Evolutionary conservation across 768 basidiomycete genomes (phyloP).

Genomic region (Leccinellum luteum): DNA sequence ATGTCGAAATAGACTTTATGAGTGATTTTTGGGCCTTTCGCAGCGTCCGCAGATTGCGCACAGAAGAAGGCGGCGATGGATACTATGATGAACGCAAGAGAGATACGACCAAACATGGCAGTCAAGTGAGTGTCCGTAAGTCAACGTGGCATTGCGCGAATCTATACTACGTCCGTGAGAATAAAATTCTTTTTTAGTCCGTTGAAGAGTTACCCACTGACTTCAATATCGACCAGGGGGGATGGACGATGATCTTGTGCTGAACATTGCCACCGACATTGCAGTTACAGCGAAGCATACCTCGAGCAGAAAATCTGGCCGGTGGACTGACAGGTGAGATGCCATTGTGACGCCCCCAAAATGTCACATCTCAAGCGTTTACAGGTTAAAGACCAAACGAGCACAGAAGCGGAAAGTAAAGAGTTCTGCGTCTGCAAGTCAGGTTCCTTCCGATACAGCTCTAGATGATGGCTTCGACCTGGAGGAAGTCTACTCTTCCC

Average conservation of each 20-base stretch:
- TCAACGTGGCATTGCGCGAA: not conserved
- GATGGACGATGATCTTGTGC: constrained; percentile 75
- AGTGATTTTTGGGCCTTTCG: constrained; percentile 87
- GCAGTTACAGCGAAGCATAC: constrained; percentile 27
- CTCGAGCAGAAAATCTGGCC: constrained; percentile 51
- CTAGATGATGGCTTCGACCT: constrained; percentile 18
- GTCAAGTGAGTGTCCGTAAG: constrained; percentile 17
- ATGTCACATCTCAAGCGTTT: constrained; percentile 1
- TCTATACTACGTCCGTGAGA: constrained; percentile 17
- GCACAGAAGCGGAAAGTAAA: constrained; percentile 57
- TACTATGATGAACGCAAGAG: constrained; percentile 58
- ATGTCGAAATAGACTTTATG: constrained; percentile 95
- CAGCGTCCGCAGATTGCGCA: constrained; percentile 70
- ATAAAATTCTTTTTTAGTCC: constrained; percentile 20
- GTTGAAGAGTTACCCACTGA: not conserved
- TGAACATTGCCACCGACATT: constrained; percentile 60
- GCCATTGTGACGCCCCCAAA: constrained; percentile 3
- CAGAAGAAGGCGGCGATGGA: constrained; percentile 70
- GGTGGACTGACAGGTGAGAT: constrained; percentile 76
- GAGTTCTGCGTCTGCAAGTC: constrained; percentile 22
- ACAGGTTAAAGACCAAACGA: constrained; percentile 74
- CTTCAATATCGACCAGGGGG: not conserved
- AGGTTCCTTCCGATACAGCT: constrained; percentile 10
- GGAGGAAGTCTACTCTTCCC: constrained; percentile 24
- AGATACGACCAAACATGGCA: constrained; percentile 57